Conservation (phyloP, 2,329 filamentous ascomycete species). For the Myriosclerotinia duriaeana region DNA sequence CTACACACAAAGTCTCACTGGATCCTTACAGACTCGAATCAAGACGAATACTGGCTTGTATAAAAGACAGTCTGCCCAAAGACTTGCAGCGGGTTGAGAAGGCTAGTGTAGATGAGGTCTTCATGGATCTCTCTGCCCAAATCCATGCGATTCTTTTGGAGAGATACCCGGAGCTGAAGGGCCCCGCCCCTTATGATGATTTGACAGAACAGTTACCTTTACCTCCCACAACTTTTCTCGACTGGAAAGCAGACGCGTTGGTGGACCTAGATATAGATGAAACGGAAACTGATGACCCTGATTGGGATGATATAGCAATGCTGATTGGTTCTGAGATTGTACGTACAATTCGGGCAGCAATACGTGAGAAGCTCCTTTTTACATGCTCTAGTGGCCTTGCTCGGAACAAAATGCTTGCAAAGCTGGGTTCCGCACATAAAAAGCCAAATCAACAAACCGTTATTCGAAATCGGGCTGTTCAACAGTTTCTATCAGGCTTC, state of each 20-base stretch:
- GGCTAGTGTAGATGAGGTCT: slow-evolving; percentile 93
- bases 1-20: slow-evolving; percentile 87
- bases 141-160: slow-evolving; percentile 73
- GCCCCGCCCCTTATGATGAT: slow-evolving; percentile 71
- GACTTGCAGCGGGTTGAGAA: slow-evolving; percentile 79
- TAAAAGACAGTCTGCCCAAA: slow-evolving; percentile 70
- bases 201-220: slow-evolving; percentile 68
- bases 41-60: slow-evolving; percentile 73
- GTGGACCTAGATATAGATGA: slow-evolving; percentile 72
- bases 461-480: slow-evolving; percentile 80
- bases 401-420: slow-evolving; percentile 91
- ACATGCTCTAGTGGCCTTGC: slow-evolving; percentile 90
- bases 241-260: slow-evolving; percentile 82
- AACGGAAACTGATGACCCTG: slow-evolving; percentile 75
- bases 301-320: slow-evolving; percentile 94
- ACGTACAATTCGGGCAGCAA: slow-evolving; percentile 65
- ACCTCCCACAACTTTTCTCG: slow-evolving; percentile 70
- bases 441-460: slow-evolving; percentile 95
- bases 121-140: slow-evolving; percentile 84
- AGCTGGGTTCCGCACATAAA: slow-evolving; percentile 85
- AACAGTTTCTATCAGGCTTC: slow-evolving; percentile 76
- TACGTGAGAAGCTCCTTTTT: slow-evolving; percentile 73
- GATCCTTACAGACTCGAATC: slow-evolving; percentile 89
- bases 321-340: slow-evolving; percentile 88
- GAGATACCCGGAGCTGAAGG: slow-evolving; percentile 70